Percentiles rank a stretch among this genome's conserved stretches.
Evolutionary conservation across 2,329 filamentous ascomycete genomes (phyloP).

Genomic region (Teratosphaeria epicoccoides): DNA sequence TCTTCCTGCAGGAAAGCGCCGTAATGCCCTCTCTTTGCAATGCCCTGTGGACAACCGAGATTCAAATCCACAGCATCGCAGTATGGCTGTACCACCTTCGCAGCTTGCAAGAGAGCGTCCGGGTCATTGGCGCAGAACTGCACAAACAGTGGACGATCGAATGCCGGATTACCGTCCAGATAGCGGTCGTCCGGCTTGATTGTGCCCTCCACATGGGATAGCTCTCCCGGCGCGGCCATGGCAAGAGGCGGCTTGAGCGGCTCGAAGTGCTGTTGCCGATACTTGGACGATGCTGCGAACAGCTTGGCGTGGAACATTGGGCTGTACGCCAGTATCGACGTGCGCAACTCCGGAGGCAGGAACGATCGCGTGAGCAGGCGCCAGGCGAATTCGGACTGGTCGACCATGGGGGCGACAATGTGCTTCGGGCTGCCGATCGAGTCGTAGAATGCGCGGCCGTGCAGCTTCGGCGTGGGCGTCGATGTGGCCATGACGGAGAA

Average conservation of each 20-base stretch:
- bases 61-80: constrained; percentile 96
- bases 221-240: constrained; percentile 13
- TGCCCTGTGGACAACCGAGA: constrained; percentile 90
- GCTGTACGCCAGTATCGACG: constrained; percentile 73
- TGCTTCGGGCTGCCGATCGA: constrained; percentile 86
- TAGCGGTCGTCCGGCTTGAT: constrained; percentile 35
- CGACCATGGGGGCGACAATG: constrained; percentile 93
- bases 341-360: constrained; percentile 49
- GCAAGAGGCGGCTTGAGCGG: constrained; percentile 37
- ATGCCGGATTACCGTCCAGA: constrained; percentile 75
- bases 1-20: constrained; percentile 93
- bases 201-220: constrained; percentile 10
- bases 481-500: constrained; percentile 14
- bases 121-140: constrained; percentile 93
- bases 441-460: constrained; percentile 82
- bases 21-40: constrained; percentile 81
- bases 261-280: constrained; percentile 74
- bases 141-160: constrained; percentile 85
- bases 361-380: constrained; percentile 92
- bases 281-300: constrained; percentile 65
- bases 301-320: constrained; percentile 94
- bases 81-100: constrained; percentile 66
- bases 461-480: constrained; percentile 17
- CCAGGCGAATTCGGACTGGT: constrained; percentile 98
- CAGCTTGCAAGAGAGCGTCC: constrained; percentile 67